Percentiles rank a stretch among this genome's conserved stretches.
Evolutionary conservation across 257 asterid genomes (phyloP).

Genomic region (Jasminum sambac): DNA sequence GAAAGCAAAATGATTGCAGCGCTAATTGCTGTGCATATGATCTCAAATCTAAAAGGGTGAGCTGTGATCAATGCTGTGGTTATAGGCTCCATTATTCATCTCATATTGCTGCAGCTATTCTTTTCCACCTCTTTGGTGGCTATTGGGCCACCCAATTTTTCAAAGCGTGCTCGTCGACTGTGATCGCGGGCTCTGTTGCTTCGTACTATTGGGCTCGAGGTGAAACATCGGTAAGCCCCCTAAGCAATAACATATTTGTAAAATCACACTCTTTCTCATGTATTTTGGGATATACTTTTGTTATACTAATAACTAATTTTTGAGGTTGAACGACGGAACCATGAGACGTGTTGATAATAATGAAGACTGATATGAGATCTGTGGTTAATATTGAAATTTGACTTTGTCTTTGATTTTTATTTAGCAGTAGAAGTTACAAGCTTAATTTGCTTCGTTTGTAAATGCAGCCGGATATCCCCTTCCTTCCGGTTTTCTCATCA

Average conservation of each 20-base stretch:
- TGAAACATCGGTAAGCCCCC: conserved; percentile 65
- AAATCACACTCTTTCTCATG: not conserved
- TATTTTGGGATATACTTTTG: too few species aligned
- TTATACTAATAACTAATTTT: too few species aligned
- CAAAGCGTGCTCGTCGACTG: conserved; percentile 76
- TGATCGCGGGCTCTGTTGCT: conserved; percentile 94
- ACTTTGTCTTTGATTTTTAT: too few species aligned
- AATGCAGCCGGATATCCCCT: conserved; percentile 77
- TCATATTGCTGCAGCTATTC: conserved; percentile 75
- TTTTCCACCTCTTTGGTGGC: conserved; percentile 91
- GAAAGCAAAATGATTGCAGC: conserved; percentile 70
- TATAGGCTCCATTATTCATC: conserved; percentile 72
- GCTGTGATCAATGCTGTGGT: conserved; percentile 93
- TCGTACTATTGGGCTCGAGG: conserved; percentile 96
- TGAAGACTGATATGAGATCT: too few species aligned
- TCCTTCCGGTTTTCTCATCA: conserved; percentile 90
- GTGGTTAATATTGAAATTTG: too few species aligned
- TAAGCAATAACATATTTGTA: not conserved
- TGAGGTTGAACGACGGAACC: too few species aligned
- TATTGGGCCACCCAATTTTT: conserved; percentile 93
- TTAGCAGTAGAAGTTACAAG: too few species aligned
- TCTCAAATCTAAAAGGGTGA: conserved; percentile 69
- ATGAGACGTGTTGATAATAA: too few species aligned
- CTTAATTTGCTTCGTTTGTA: not conserved
- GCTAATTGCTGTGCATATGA: conserved; percentile 94